Evolutionary conservation across 2,329 filamentous ascomycete species (phyloP).

Genomic region (Pyrenochaeta sp.): DNA sequence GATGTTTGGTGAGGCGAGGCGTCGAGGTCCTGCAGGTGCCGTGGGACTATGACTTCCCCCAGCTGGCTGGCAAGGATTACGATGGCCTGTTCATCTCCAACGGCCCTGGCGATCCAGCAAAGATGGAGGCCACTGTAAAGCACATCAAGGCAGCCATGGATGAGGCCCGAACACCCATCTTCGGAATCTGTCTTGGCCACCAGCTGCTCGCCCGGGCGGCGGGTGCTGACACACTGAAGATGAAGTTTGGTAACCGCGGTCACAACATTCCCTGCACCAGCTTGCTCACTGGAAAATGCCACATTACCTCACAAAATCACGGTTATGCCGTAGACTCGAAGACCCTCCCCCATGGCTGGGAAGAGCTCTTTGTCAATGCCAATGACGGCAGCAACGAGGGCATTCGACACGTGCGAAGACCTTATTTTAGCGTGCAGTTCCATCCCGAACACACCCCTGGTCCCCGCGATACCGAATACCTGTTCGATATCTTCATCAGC

Average conservation of each 20-base stretch:
- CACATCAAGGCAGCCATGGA: slow-evolving; percentile 80
- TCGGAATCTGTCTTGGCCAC: slow-evolving; percentile 96
- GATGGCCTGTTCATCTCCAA: slow-evolving; percentile 98
- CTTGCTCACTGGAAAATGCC: slow-evolving; percentile 92
- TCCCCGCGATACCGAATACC: slow-evolving; percentile 91
- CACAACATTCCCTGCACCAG: slow-evolving; percentile 99
- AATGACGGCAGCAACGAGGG: slow-evolving; percentile 99
- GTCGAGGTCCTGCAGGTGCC: slow-evolving; percentile 95
- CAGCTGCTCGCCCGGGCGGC: slow-evolving; percentile 89
- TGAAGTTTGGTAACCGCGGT: slow-evolving; percentile 99
- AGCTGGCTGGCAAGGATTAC: slow-evolving; percentile 80
- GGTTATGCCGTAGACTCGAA: slow-evolving; percentile 89
- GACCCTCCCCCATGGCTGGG: slow-evolving; percentile 80
- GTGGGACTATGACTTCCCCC: slow-evolving; percentile 92
- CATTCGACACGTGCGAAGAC: slow-evolving; percentile 84
- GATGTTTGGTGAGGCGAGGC: slow-evolving; percentile 88
- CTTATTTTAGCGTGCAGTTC: slow-evolving; percentile 99
- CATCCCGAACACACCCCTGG: slow-evolving; percentile 97
- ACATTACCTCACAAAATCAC: slow-evolving; percentile 99
- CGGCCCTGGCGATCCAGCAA: slow-evolving; percentile 92
- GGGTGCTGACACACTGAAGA: slow-evolving; percentile 86
- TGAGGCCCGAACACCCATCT: slow-evolving; percentile 84
- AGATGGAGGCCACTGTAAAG: slow-evolving; percentile 79
- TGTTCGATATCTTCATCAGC: slow-evolving; percentile 96
- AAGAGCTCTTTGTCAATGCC: slow-evolving; percentile 95